These are phyloP conservation scores for Pharnaceum exiguum DNA, from an alignment of 148 eudicot genomes.

Conservation along the genomic window DNA sequence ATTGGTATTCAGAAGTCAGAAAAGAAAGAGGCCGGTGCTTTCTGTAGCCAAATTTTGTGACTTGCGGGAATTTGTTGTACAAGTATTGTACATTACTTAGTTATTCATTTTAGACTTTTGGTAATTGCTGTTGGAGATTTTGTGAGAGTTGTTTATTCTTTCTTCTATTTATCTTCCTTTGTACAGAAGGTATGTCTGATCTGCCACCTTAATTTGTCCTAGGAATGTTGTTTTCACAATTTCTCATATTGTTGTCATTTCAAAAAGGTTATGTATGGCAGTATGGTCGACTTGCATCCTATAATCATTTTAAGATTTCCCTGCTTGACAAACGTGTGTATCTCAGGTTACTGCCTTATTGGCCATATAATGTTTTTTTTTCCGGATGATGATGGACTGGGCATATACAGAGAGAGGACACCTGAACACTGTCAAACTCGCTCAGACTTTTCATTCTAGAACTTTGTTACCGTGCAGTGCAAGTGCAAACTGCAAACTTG, in stretches of 20 bases:
- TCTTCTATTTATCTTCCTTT: neutral
- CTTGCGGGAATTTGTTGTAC: neutral
- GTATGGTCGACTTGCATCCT: neutral
- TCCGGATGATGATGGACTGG: neutral
- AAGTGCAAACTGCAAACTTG: neutral
- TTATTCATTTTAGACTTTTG: neutral
- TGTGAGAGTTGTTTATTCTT: neutral
- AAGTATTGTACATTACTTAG: conserved; percentile 9
- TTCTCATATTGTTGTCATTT: neutral
- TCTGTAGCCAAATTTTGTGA: conserved; percentile 6
- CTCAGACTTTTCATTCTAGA: neutral
- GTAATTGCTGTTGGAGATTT: neutral
- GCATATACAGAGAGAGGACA: neutral
- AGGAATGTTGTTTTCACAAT: neutral
- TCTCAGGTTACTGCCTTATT: neutral
- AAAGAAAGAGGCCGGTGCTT: neutral
- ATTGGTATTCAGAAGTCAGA: neutral
- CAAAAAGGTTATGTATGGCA: neutral
- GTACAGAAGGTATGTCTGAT: conserved; percentile 3
- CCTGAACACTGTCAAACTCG: neutral
- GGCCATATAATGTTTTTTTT: neutral
- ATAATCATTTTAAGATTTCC: too few relatives aligned
- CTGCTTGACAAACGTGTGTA: too few relatives aligned
- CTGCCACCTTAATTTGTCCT: neutral
- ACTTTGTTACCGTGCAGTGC: neutral